Base-by-base conservation (phyloP, 495 filamentous ascomycete species). In the Amniculicola lignicola region DNA sequence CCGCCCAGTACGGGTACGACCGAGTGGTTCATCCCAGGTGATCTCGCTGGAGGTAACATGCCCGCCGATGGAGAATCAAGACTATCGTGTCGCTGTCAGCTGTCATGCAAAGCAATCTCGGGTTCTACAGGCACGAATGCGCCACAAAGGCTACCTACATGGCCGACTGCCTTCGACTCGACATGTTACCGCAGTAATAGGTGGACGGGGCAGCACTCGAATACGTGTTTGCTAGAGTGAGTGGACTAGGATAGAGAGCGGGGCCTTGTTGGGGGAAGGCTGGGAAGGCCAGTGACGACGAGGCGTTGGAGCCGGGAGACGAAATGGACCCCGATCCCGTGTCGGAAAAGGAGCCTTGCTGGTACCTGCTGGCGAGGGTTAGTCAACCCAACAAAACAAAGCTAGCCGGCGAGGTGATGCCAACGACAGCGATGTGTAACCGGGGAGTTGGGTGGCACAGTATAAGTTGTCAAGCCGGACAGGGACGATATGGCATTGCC, bases 281-380 rank as follows among this genome's bases (percentile, higher is more conserved):
- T n/a, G n/a, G n/a, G 54, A 65, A 69, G 49, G 54, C 44, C 46
- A 71, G 45, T 18, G 51, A 61, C 29, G 69, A 66, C 11, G 69
- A 72, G 36, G 59, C 53, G 42, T 55, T 63, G 40, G 69, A 70
- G 47, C 63, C 66, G 15, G 69, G 69, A 51, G 67, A 70, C 54
- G 69, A 70, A 39, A 70, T 64, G 16, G 69, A 69, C n/a, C 66
- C 66, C 15, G 63, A 66, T 22, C 58, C 61, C 33, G 67, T 61
- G 51, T 72, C 67, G 59, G 67, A 66, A 36, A 72, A 50, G 33
- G 63, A 46, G 14, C 49, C 52, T 24, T 54, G 16, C 24, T 64
- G 69, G 54, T 67, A 70, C 29, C 66, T 72, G 62, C 57, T 49
- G 46, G 40, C 44, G 40, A 40, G 19, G 3, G 58, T 69, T 55